Conservation (phyloP, 352 stramenopile species). For the Globisporangium middletonii region DNA sequence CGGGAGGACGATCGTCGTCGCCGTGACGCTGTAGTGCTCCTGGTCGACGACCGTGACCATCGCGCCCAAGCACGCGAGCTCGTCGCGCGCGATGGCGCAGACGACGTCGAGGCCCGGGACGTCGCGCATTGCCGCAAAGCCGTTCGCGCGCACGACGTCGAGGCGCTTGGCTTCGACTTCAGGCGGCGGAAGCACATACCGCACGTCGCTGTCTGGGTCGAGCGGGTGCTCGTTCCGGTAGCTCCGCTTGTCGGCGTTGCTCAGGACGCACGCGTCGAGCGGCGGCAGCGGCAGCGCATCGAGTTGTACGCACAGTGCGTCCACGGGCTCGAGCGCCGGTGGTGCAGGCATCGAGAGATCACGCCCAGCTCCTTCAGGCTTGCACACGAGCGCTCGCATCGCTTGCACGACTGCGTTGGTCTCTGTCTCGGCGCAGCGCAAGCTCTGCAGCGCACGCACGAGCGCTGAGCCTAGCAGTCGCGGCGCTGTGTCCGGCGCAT, state of each 20-base stretch:
- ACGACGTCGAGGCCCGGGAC: slow-evolving; percentile 29
- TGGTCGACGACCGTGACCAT: slow-evolving; percentile 59
- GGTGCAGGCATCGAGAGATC: neutral
- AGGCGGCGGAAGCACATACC: neutral
- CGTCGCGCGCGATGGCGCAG: slow-evolving; percentile 45
- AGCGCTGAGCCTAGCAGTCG: slow-evolving; percentile 7
- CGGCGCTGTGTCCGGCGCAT: slow-evolving; percentile 1
- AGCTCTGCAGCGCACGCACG: slow-evolving; percentile 15
- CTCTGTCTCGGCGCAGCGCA: slow-evolving; percentile 11
- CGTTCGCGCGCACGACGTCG: neutral
- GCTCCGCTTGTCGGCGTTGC: slow-evolving; percentile 1
- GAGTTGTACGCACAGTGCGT: slow-evolving; percentile 2
- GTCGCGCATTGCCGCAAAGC: neutral
- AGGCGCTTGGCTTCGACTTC: neutral
- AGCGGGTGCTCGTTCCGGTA: slow-evolving; percentile 8
- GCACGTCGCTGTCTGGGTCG: neutral
- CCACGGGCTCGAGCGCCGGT: slow-evolving; percentile 5
- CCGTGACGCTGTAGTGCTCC: slow-evolving; percentile 40
- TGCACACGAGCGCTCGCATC: neutral
- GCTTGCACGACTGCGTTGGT: slow-evolving; percentile 17
- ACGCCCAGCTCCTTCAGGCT: no score
- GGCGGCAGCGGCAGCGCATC: neutral
- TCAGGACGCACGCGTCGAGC: slow-evolving; percentile 9
- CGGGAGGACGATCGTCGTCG: slow-evolving; percentile 23
- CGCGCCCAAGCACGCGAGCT: slow-evolving; percentile 47